Conservation (phyloP, 768 basidiomycete genomes). For the Xerocomus spinulosus region DNA sequence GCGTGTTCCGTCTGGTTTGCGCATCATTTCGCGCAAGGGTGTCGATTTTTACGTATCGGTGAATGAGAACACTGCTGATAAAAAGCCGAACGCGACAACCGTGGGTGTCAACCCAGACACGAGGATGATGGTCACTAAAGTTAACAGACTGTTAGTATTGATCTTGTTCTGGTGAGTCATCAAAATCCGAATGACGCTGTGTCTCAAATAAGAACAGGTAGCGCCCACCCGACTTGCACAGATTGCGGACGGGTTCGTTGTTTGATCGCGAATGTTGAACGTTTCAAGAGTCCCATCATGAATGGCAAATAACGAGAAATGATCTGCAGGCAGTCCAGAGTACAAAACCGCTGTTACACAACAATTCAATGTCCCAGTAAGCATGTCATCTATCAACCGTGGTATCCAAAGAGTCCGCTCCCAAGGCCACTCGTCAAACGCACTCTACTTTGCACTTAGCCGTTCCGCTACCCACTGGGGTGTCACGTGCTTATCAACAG, state of each 20-base stretch:
- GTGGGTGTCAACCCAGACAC: constrained; percentile 8
- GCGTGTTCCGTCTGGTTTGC: not conserved
- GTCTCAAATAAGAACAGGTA: too few relatives aligned
- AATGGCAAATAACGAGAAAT: constrained; percentile 10
- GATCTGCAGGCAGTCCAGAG: constrained; percentile 16
- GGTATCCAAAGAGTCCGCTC: constrained; percentile 20
- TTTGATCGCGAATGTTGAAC: too few relatives aligned
- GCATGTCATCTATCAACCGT: constrained; percentile 13
- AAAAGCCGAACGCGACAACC: not conserved
- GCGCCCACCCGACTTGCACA: too few relatives aligned
- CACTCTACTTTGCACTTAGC: constrained; percentile 23
- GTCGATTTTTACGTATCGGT: constrained; percentile 6
- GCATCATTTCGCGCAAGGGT: not conserved
- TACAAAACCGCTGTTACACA: constrained; percentile 21
- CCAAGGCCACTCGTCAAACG: constrained; percentile 1
- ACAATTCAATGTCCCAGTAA: constrained; percentile 20
- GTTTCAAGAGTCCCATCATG: constrained; percentile 13
- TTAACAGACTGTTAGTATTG: constrained; percentile 7
- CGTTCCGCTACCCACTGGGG: constrained; percentile 27
- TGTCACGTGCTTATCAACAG: constrained; percentile 29
- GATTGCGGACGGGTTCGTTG: too few relatives aligned
- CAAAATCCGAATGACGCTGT: not conserved
- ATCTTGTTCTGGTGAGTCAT: constrained; percentile 18
- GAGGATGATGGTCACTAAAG: not conserved
- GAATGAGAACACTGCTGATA: not conserved